Evolutionary conservation across 2,329 filamentous ascomycete species (phyloP).

Genomic region (Taxawa tesnikishii): DNA sequence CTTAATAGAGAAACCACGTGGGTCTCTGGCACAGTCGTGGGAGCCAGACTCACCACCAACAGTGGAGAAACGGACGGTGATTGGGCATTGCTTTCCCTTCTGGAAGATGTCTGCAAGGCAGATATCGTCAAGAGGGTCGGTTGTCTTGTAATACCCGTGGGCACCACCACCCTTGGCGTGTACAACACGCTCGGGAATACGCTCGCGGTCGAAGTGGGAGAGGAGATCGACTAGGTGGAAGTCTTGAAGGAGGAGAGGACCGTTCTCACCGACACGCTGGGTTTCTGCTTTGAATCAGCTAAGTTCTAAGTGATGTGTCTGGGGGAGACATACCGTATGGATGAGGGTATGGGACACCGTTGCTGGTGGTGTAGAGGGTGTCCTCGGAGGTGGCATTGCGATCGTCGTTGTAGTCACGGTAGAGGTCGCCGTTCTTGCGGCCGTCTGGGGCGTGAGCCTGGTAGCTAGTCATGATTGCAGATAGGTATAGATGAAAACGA

Average conservation of each 20-base stretch:
- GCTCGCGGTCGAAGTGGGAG: conserved; percentile 38
- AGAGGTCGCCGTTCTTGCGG: conserved; percentile 22
- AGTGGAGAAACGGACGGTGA: conserved; percentile 60
- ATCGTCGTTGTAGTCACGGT: conserved; percentile 32
- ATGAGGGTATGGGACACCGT: conserved; percentile 44
- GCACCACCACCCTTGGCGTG: conserved; percentile 38
- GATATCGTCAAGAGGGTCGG: conserved; percentile 33
- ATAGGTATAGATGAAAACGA: no score
- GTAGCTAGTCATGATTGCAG: conserved; percentile 5
- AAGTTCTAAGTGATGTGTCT: conserved; percentile 1
- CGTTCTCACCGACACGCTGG: conserved; percentile 44
- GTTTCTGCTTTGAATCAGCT: conserved; percentile 42
- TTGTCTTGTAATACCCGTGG: conserved; percentile 35
- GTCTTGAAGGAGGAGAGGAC: conserved; percentile 44
- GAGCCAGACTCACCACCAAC: conserved; percentile 64
- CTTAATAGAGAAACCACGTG: conserved; percentile 61
- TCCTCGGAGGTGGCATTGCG: conserved; percentile 30
- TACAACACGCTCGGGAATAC: conserved; percentile 38
- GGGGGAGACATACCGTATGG: conserved; percentile 26
- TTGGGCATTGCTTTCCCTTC: conserved; percentile 56
- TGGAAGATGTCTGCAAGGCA: conserved; percentile 36
- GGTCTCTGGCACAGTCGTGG: conserved; percentile 59
- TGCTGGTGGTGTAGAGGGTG: conserved; percentile 43
- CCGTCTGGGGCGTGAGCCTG: conserved; percentile 14
- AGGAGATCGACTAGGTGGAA: conserved; percentile 37